Evolutionary conservation across 768 basidiomycete species (phyloP).

Genomic region (Boletellus ananiceps): DNA sequence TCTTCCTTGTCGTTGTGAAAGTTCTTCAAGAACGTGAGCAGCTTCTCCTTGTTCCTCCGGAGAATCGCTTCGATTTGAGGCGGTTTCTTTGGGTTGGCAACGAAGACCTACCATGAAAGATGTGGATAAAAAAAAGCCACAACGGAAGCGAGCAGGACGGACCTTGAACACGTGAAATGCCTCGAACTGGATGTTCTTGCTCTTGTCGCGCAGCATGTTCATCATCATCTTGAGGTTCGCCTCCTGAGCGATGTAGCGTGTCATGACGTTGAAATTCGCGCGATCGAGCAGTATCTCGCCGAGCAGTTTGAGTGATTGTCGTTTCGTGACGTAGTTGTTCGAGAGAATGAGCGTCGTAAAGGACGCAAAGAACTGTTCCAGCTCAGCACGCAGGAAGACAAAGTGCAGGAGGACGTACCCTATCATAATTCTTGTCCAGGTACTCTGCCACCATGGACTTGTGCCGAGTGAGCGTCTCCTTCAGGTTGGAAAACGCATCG

Average conservation of each 20-base stretch:
- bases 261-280: constrained; percentile 98
- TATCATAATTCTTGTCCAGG: constrained; percentile 94
- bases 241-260: constrained; percentile 91
- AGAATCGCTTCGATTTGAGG: constrained; percentile 90
- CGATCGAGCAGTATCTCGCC: constrained; percentile 97
- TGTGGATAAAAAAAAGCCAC: too few relatives aligned
- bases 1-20: constrained; percentile 99
- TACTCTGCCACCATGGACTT: constrained; percentile 98
- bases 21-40: constrained; percentile 80
- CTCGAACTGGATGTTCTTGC: constrained; percentile 99
- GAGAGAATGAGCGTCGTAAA: constrained; percentile 92
- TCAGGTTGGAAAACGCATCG: constrained; percentile 95
- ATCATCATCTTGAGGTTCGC: constrained; percentile 99
- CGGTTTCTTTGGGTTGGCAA: constrained; percentile 99
- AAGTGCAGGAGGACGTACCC: constrained; percentile 46
- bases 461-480: constrained; percentile 94
- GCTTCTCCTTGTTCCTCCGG: constrained; percentile 89
- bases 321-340: constrained; percentile 97
- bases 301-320: constrained; percentile 95
- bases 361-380: constrained; percentile 83
- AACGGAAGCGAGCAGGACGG: constrained; percentile 15
- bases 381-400: not conserved
- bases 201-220: constrained; percentile 96
- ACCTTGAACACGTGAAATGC: constrained; percentile 99
- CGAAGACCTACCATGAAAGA: constrained; percentile 66